Percentiles rank a stretch among this genome's conserved stretches.
phyloP scores from a whole-genome alignment of 2,329 filamentous ascomycete species.

The Talaromyces sp. region DNA sequence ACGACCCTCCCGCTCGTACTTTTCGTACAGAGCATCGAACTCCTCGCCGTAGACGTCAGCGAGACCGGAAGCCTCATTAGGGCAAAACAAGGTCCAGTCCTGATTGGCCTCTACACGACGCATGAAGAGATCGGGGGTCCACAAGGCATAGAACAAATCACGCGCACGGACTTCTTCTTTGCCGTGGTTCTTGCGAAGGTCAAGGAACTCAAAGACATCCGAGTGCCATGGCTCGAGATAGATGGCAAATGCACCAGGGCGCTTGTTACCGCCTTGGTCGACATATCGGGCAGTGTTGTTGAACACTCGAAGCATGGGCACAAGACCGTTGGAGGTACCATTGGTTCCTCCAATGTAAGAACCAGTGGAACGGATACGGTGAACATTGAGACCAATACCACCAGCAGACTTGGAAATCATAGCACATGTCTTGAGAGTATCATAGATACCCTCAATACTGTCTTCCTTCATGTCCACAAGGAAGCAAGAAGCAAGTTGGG shows the following conservation, averaged over 20 bases:
- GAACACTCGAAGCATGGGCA: constrained; percentile 97
- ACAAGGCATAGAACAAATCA: constrained; percentile 94
- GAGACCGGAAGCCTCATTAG: constrained; percentile 89
- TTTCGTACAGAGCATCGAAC: constrained; percentile 89
- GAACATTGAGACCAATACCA: constrained; percentile 93
- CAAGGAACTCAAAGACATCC: constrained; percentile 95
- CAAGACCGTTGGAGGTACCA: constrained; percentile 93
- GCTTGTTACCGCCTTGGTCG: constrained; percentile 98
- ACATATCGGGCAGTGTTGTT: constrained; percentile 99
- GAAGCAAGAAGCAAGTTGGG: constrained; percentile 97
- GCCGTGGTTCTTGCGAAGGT: constrained; percentile 97
- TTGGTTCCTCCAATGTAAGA: constrained; percentile 99
- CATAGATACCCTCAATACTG: constrained; percentile 98
- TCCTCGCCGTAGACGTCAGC: constrained; percentile 97
- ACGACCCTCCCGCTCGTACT: constrained; percentile 80
- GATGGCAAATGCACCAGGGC: constrained; percentile 95
- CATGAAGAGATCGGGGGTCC: constrained; percentile 99
- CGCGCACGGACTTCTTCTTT: constrained; percentile 97
- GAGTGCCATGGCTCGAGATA: constrained; percentile 99
- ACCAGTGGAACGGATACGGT: constrained; percentile 93
- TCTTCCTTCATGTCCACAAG: constrained; percentile 99
- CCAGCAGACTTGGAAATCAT: constrained; percentile 99
- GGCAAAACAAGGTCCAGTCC: constrained; percentile 97
- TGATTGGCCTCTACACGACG: constrained; percentile 96
- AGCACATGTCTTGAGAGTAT: constrained; percentile 97